These are phyloP conservation scores for Discostella pseudostelligera DNA, from an alignment of 108 stramenopile genomes.

Conservation along the genomic window DNA sequence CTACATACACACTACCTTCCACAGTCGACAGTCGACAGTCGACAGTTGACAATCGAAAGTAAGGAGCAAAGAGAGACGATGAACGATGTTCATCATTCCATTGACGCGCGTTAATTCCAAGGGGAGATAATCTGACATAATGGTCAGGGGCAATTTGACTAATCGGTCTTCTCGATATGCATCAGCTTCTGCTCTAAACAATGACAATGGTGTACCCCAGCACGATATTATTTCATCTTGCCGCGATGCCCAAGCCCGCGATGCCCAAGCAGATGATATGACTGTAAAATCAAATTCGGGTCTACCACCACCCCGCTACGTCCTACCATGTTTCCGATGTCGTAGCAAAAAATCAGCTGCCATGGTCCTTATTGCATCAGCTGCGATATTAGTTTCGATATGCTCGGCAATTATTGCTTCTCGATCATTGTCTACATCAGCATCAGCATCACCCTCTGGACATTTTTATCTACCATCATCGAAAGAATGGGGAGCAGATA, in stretches of 20 bases:
- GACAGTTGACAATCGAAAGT: too few relatives aligned
- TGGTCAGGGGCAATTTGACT: slow-evolving; percentile 2
- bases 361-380: slow-evolving; percentile 16
- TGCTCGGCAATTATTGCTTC: slow-evolving; percentile 28
- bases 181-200: slow-evolving; percentile 7
- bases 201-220: neutral
- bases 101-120: too few relatives aligned
- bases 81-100: too few relatives aligned
- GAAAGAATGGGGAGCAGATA: slow-evolving; percentile 44
- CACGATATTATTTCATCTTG: neutral
- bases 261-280: slow-evolving; percentile 16
- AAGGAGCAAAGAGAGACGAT: too few relatives aligned
- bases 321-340: slow-evolving; percentile 42
- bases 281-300: slow-evolving; percentile 17
- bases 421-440: slow-evolving; percentile 17
- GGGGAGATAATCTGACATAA: neutral
- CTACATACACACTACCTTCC: too few relatives aligned
- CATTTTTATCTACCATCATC: slow-evolving; percentile 27
- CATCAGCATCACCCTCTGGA: slow-evolving; percentile 14
- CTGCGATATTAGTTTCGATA: slow-evolving; percentile 28
- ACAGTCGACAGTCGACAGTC: too few relatives aligned
- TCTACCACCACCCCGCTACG: slow-evolving; percentile 16
- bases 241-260: neutral
- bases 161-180: slow-evolving; percentile 11
- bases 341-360: slow-evolving; percentile 19